Percentiles rank a stretch among this genome's conserved stretches.
Evolutionary conservation across 805 yeast species (phyloP).

Genomic region (Hanseniaspora nectarophila): DNA sequence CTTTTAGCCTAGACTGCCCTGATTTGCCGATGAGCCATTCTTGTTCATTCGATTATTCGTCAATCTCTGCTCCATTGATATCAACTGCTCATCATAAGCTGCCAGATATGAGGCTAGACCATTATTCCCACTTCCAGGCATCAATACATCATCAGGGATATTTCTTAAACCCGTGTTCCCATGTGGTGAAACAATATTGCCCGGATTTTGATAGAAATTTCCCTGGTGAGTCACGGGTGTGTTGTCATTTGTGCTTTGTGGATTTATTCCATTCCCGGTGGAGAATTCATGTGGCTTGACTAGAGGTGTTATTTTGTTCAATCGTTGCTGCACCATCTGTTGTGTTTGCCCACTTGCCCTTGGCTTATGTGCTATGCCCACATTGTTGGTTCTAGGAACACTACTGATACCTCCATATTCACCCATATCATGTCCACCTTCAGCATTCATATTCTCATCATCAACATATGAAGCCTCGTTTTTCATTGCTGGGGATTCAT

Average conservation of each 20-base stretch:
- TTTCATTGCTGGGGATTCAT: neutral
- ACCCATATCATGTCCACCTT: conserved; percentile 19
- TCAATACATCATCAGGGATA: too few species aligned
- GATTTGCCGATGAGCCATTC: neutral
- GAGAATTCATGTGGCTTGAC: neutral
- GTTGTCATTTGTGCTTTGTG: too few species aligned
- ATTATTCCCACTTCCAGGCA: neutral
- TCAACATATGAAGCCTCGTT: neutral
- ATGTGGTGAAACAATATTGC: neutral
- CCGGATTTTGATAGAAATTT: too few species aligned
- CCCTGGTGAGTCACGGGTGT: too few species aligned
- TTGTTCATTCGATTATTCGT: neutral
- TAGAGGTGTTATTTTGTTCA: conserved; percentile 7
- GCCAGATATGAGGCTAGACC: neutral
- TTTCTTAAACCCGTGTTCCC: neutral
- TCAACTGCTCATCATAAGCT: neutral
- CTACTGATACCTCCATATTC: conserved; percentile 20
- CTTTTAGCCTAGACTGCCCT: too few species aligned
- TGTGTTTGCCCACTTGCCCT: conserved; percentile 20
- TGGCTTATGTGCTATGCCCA: conserved; percentile 22
- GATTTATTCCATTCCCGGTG: too few species aligned
- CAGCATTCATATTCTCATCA: neutral
- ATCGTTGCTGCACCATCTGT: conserved; percentile 15
- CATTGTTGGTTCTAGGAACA: conserved; percentile 13
- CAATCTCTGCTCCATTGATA: neutral